Evolutionary conservation across 2,329 filamentous ascomycete species (phyloP).

Genomic region (Pyrenochaeta sp.): DNA sequence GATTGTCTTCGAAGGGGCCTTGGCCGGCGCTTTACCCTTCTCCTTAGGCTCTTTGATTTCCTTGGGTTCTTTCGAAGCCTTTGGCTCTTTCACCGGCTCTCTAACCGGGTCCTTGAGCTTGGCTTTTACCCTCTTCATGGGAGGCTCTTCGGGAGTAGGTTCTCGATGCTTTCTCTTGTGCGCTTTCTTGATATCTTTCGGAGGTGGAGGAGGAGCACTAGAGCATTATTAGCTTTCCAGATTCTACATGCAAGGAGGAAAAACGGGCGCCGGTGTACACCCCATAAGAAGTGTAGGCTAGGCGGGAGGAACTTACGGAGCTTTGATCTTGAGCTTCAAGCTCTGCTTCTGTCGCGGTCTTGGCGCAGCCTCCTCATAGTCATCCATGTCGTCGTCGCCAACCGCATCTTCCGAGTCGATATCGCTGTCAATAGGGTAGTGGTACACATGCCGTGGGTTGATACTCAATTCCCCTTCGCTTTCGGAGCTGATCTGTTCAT

Average conservation of each 20-base stretch:
- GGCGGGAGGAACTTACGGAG: constrained; percentile 10
- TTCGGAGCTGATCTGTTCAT: constrained; percentile 50
- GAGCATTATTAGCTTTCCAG: constrained; percentile 1
- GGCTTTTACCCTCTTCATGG: neutral
- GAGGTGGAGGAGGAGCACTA: constrained; percentile 17
- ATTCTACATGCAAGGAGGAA: neutral
- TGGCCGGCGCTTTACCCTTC: constrained; percentile 28
- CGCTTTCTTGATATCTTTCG: constrained; percentile 32
- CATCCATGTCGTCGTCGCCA: constrained; percentile 47
- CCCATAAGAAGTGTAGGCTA: neutral
- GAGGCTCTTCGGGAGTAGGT: constrained; percentile 35
- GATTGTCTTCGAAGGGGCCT: constrained; percentile 30
- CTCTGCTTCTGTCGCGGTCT: constrained; percentile 37
- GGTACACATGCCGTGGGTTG: constrained; percentile 45
- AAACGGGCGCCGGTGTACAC: neutral
- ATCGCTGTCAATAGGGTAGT: constrained; percentile 36
- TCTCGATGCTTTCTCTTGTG: constrained; percentile 41
- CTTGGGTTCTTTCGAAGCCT: constrained; percentile 21
- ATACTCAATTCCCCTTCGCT: constrained; percentile 44
- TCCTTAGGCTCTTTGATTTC: constrained; percentile 28
- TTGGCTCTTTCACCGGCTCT: constrained; percentile 23
- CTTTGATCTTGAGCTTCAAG: constrained; percentile 43
- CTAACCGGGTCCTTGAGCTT: neutral
- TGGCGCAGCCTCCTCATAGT: constrained; percentile 49
- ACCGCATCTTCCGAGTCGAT: constrained; percentile 38